These are phyloP conservation scores for Phytomonas serpens DNA, from an alignment of 208 protist genomes.

Conservation along the genomic window DNA sequence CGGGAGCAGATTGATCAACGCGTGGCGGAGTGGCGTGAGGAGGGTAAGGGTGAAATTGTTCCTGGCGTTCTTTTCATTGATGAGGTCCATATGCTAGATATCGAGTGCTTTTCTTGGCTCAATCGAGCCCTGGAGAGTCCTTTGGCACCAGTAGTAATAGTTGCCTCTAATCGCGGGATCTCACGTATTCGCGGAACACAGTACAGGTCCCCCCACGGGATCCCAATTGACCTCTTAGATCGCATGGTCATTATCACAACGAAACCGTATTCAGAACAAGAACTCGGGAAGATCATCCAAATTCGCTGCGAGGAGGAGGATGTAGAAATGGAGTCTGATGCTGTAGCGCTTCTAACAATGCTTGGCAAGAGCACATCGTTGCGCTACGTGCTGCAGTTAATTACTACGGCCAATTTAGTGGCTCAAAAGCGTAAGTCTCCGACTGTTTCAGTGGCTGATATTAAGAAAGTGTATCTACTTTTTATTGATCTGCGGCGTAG, in stretches of 20 bases:
- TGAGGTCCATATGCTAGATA: conserved; percentile 99
- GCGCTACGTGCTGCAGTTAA: conserved; percentile 99
- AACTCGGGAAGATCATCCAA: conserved; percentile 95
- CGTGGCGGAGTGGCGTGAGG: conserved; percentile 99
- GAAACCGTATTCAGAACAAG: conserved; percentile 91
- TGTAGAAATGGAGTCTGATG: conserved; percentile 97
- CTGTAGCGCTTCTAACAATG: conserved; percentile 93
- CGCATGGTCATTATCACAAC: conserved; percentile 99
- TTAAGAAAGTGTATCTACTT: conserved; percentile 96
- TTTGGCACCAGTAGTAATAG: conserved; percentile 98
- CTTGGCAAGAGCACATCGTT: conserved; percentile 96
- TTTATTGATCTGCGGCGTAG: conserved; percentile 96
- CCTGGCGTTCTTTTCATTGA: conserved; percentile 97
- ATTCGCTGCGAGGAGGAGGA: conserved; percentile 99
- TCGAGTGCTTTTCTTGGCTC: conserved; percentile 99
- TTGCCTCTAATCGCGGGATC: conserved; percentile 99
- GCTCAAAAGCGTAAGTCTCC: conserved; percentile 90
- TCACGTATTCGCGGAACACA: conserved; percentile 98
- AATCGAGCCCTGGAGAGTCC: conserved; percentile 99
- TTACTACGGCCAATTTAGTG: conserved; percentile 96
- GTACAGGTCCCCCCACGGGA: conserved; percentile 97
- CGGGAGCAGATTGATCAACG: conserved; percentile 99
- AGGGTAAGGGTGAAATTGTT: conserved; percentile 99
- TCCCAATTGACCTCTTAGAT: conserved; percentile 98
- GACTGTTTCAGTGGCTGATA: conserved; percentile 93